Evolutionary conservation across 805 yeast species (phyloP).

Genomic region (Vanderwaltozyma tropicalis): DNA sequence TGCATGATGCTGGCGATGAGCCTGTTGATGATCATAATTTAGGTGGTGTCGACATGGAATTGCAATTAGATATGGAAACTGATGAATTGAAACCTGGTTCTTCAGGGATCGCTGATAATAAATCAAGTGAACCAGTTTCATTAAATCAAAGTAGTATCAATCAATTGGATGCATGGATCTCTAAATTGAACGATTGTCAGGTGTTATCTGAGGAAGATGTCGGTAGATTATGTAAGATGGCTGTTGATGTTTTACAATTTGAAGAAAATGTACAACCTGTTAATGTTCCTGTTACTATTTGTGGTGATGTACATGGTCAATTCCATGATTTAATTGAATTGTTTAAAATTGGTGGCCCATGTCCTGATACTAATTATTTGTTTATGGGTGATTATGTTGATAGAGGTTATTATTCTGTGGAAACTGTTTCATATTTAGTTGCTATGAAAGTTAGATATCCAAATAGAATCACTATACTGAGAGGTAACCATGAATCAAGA

Average conservation of each 20-base stretch:
- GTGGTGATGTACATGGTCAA: constrained; percentile 96
- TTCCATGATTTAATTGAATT: constrained; percentile 90
- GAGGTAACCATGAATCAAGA: constrained; percentile 93
- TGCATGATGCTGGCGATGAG: constrained; percentile 7
- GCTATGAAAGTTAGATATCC: constrained; percentile 92
- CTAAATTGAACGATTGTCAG: constrained; percentile 65
- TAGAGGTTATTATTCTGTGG: constrained; percentile 72
- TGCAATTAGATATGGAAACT: constrained; percentile 7
- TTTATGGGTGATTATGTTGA: constrained; percentile 93
- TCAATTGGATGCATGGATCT: constrained; percentile 84
- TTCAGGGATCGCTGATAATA: constrained; percentile 31
- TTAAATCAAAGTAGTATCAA: constrained; percentile 39
- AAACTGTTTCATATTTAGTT: constrained; percentile 78
- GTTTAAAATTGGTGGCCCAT: constrained; percentile 88
- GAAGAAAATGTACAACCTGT: constrained; percentile 96
- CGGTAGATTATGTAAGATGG: constrained; percentile 74
- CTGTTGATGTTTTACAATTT: constrained; percentile 77
- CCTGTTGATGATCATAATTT: constrained; percentile 5
- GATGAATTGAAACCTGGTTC: constrained; percentile 25
- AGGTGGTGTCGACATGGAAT: constrained; percentile 8
- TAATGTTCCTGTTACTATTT: constrained; percentile 88
- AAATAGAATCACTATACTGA: constrained; percentile 76
- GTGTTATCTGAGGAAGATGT: constrained; percentile 76
- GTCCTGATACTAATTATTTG: constrained; percentile 82
- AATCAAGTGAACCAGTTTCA: constrained; percentile 31